phyloP scores from a whole-genome alignment of 192 early-diverging fungal genomes.

The Entophlyctis helioformis region DNA sequence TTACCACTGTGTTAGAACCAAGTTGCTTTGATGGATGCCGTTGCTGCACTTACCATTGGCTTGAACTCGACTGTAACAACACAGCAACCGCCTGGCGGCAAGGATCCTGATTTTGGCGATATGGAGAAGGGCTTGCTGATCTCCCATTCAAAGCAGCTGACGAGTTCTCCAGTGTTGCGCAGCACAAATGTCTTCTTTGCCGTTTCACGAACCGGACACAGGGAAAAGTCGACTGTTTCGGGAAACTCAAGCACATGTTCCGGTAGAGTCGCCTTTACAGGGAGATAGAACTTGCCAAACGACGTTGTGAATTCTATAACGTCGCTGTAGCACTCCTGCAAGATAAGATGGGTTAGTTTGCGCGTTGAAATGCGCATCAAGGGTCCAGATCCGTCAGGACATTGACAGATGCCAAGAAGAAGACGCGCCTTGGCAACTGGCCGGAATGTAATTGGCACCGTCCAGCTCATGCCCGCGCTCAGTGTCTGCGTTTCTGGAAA shows the following conservation, averaged over 20 bases:
- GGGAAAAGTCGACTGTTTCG: conserved; percentile 26
- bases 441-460: conserved; percentile 40
- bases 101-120: conserved; percentile 14
- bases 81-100: conserved; percentile 15
- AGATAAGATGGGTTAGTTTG: too few relatives aligned
- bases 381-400: too few relatives aligned
- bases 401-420: too few relatives aligned
- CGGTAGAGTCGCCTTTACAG: conserved; percentile 36
- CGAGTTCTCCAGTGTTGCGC: conserved; percentile 34
- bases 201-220: conserved; percentile 38
- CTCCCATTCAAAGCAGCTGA: conserved; percentile 36
- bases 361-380: too few relatives aligned
- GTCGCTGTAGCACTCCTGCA: conserved; percentile 38
- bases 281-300: conserved; percentile 40
- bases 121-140: conserved; percentile 30
- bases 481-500: conserved; percentile 46
- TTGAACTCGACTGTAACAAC: conserved; percentile 32
- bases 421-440: conserved; percentile 41
- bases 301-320: conserved; percentile 40
- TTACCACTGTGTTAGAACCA: neutral
- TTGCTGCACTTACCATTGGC: conserved; percentile 26
- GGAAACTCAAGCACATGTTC: conserved; percentile 41
- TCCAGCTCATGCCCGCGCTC: conserved; percentile 48
- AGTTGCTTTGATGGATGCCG: too few relatives aligned
- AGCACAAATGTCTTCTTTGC: conserved; percentile 25